Evolutionary conservation across 1,139 yeast species (phyloP).

Genomic region (Pneumocystis murina): DNA sequence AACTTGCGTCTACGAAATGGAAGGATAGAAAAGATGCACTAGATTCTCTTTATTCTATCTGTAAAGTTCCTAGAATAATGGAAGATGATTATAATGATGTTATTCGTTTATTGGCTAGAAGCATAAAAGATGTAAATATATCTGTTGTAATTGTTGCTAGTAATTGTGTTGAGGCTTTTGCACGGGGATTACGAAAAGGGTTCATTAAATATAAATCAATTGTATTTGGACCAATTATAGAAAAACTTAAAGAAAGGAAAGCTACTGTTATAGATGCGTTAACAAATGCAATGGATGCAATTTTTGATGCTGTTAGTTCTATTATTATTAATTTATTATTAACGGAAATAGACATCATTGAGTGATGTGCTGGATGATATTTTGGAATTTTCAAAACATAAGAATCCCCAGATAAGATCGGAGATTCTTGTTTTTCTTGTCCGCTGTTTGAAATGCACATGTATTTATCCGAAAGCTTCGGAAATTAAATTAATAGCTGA

Average conservation of each 20-base stretch:
- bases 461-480: constrained; percentile 33
- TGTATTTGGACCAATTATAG: constrained; percentile 52
- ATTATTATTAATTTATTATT: background rate
- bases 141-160: constrained; percentile 78
- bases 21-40: constrained; percentile 80
- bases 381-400: constrained; percentile 47
- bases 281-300: constrained; percentile 47
- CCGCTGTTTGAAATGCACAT: constrained; percentile 45
- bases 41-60: constrained; percentile 45
- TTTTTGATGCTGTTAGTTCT: constrained; percentile 28
- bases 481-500: constrained; percentile 48
- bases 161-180: constrained; percentile 45
- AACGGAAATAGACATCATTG: constrained; percentile 29
- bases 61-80: constrained; percentile 35
- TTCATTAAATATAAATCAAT: constrained; percentile 42
- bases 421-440: constrained; percentile 52
- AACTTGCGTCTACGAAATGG: constrained; percentile 61
- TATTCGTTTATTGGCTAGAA: constrained; percentile 46
- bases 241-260: constrained; percentile 80
- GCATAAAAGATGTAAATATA: constrained; percentile 78
- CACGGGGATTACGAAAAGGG: constrained; percentile 46
- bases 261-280: constrained; percentile 61
- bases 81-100: constrained; percentile 52
- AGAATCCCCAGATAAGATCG: constrained; percentile 70
- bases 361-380: constrained; percentile 50